phyloP scores from a whole-genome alignment of 805 yeast genomes.

The Metschnikowia orientalis region DNA sequence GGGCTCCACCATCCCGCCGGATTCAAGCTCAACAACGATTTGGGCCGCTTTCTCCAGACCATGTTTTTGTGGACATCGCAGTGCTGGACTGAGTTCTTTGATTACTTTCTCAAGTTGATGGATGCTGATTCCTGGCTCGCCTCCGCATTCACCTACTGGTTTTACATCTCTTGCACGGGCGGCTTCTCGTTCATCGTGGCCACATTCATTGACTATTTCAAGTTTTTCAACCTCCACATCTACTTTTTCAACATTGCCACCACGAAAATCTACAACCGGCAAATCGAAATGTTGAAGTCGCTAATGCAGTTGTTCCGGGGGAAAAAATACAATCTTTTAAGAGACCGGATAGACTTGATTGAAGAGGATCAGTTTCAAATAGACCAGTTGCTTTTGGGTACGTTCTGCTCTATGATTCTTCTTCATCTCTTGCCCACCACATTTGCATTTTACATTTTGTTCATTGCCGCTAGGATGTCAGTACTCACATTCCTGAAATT shows the following conservation, averaged over 20 bases:
- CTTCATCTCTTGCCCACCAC: constrained; percentile 83
- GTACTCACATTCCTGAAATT: constrained; percentile 46
- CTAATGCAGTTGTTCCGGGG: constrained; percentile 85
- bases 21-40: constrained; percentile 80
- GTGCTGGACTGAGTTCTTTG: constrained; percentile 46
- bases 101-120: constrained; percentile 2
- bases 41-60: constrained; percentile 83
- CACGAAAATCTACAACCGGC: constrained; percentile 75
- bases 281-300: constrained; percentile 61
- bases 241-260: constrained; percentile 74
- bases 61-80: constrained; percentile 79
- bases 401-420: constrained; percentile 76
- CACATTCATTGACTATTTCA: constrained; percentile 57
- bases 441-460: constrained; percentile 73
- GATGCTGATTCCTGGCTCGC: constrained; percentile 4
- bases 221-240: constrained; percentile 64
- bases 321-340: constrained; percentile 74
- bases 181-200: constrained; percentile 75
- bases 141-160: constrained; percentile 6
- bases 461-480: constrained; percentile 55
- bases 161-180: constrained; percentile 25
- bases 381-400: constrained; percentile 85
- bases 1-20: constrained; percentile 87
- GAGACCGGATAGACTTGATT: constrained; percentile 82
- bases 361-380: constrained; percentile 57